Percentiles rank a stretch among this genome's conserved stretches.
phyloP scores from a whole-genome alignment of 441 rosid genomes.

The Croton laevigatus region DNA sequence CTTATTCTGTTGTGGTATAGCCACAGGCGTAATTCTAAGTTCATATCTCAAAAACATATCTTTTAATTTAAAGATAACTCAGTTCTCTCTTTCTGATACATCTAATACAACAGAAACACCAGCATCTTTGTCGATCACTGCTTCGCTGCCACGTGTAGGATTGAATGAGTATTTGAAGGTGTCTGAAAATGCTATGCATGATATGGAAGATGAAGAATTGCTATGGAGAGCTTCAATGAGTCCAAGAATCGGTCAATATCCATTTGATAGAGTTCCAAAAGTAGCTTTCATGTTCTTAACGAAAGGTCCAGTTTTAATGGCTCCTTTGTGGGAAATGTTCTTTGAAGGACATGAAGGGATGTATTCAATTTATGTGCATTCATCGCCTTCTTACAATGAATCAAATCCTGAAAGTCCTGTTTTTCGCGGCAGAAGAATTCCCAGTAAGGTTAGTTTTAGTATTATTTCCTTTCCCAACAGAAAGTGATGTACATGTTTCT shows the following conservation, averaged over 20 bases:
- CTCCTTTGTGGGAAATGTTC: conserved; percentile 83
- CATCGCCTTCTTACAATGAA: conserved; percentile 55
- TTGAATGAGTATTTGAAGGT: conserved; percentile 44
- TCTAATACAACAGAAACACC: conserved; percentile 4
- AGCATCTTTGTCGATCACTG: not conserved
- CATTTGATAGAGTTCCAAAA: conserved; percentile 59
- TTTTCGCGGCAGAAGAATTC: conserved; percentile 71
- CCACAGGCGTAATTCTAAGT: conserved; percentile 55
- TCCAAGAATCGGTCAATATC: conserved; percentile 41
- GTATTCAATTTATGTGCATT: conserved; percentile 72
- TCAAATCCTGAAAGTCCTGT: conserved; percentile 49
- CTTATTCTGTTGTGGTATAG: conserved; percentile 53
- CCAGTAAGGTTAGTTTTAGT: conserved; percentile 66
- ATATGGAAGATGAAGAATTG: conserved; percentile 74
- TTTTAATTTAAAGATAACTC: conserved; percentile 39
- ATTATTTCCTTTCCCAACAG: not conserved
- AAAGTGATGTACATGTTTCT: not conserved
- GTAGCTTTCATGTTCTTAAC: conserved; percentile 86
- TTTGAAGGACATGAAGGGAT: conserved; percentile 62
- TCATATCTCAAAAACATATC: conserved; percentile 47
- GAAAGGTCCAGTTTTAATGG: conserved; percentile 66
- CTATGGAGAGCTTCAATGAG: conserved; percentile 82
- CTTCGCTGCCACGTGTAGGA: conserved; percentile 22
- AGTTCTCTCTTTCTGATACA: conserved; percentile 27
- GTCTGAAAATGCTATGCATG: conserved; percentile 37